phyloP scores from a whole-genome alignment of 768 basidiomycete genomes.

The Heimioporus sp. region DNA sequence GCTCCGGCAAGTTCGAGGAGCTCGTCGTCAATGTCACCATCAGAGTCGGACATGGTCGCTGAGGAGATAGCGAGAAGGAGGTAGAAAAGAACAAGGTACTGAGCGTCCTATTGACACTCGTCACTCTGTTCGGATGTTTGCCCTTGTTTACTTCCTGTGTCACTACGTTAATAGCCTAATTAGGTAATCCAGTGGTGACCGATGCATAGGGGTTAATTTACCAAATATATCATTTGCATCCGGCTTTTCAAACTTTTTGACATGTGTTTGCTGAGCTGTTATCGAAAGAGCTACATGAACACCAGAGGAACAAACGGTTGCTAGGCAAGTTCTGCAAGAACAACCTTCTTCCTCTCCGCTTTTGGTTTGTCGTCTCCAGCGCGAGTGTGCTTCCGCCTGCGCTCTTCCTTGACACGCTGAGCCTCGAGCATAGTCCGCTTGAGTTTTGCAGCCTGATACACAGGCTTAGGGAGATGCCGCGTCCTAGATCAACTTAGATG shows the following conservation, averaged over 20 bases:
- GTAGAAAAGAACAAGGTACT: slow-evolving; percentile 1
- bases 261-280: neutral
- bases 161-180: slow-evolving; percentile 9
- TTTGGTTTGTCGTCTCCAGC: slow-evolving; percentile 85
- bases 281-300: neutral
- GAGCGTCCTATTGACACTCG: neutral
- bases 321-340: slow-evolving; percentile 71
- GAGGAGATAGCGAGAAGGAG: neutral
- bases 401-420: slow-evolving; percentile 87
- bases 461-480: slow-evolving; percentile 87
- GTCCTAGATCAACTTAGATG: slow-evolving; percentile 40
- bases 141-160: slow-evolving; percentile 14
- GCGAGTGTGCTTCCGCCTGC: slow-evolving; percentile 85
- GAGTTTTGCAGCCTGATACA: slow-evolving; percentile 83
- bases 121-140: slow-evolving; percentile 13
- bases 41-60: slow-evolving; percentile 46
- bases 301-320: slow-evolving; percentile 11
- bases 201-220: neutral
- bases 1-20: slow-evolving; percentile 80
- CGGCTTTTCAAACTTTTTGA: neutral
- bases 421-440: slow-evolving; percentile 94
- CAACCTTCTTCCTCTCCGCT: slow-evolving; percentile 86
- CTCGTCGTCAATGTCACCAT: slow-evolving; percentile 61
- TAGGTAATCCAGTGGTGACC: too few relatives aligned
- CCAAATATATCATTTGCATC: neutral